Evolutionary conservation across 768 basidiomycete species (phyloP).

Genomic region (Leccinum boreale): DNA sequence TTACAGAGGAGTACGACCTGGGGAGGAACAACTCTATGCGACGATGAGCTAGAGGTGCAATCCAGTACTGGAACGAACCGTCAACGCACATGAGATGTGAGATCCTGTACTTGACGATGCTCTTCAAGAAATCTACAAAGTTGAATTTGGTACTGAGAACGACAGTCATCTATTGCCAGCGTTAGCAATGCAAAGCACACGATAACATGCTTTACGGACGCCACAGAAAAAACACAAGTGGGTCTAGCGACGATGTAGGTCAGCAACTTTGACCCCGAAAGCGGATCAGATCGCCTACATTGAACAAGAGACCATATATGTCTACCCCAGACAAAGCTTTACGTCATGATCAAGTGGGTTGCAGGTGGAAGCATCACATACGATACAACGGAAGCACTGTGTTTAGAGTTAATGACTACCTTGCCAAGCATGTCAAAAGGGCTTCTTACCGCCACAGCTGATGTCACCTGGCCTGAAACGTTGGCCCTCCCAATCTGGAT

Average conservation of each 20-base stretch:
- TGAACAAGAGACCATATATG: slow-evolving; percentile 65
- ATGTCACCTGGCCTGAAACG: slow-evolving; percentile 61
- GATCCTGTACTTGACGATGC: slow-evolving; percentile 42
- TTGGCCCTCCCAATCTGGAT: slow-evolving; percentile 43
- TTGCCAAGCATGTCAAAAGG: background rate
- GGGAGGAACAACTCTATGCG: slow-evolving; percentile 43
- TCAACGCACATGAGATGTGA: slow-evolving; percentile 41
- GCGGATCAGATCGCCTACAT: slow-evolving; percentile 33
- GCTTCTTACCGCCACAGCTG: slow-evolving; percentile 50
- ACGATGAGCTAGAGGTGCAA: background rate
- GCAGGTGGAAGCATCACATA: slow-evolving; percentile 29
- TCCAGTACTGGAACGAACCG: background rate
- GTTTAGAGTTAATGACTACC: background rate
- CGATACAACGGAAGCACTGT: slow-evolving; percentile 62
- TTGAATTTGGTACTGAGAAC: slow-evolving; percentile 46
- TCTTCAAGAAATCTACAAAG: slow-evolving; percentile 43
- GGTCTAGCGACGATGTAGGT: slow-evolving; percentile 40
- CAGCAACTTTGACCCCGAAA: background rate
- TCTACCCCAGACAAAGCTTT: slow-evolving; percentile 34
- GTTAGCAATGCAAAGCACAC: slow-evolving; percentile 2
- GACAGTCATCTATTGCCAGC: slow-evolving; percentile 42
- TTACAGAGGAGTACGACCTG: slow-evolving; percentile 50
- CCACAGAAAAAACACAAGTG: slow-evolving; percentile 55
- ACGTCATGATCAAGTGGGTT: background rate
- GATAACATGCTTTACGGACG: slow-evolving; percentile 37